Evolutionary conservation across 768 basidiomycete species (phyloP), one percentile per base, ranked within the genome.

Genomic region (Serendipita indica): DNA sequence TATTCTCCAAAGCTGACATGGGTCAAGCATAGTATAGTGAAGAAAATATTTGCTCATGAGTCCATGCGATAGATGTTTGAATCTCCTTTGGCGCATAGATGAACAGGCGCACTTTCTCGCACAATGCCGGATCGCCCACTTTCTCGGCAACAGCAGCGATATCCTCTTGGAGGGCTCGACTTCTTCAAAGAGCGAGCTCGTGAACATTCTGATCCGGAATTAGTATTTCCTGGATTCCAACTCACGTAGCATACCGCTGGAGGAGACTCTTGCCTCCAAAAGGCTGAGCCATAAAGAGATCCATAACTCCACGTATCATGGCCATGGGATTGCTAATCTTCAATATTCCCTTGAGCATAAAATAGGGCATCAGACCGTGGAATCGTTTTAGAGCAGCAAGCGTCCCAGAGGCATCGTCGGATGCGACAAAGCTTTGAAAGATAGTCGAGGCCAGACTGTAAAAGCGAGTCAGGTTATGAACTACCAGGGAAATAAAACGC

Each of bases 331-430:
- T 99, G 59, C 88, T 92, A 63, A 99, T 89, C 68, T 80, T 85
- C 61, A 99, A 72, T 12, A 90, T 85, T 5, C 89, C 79, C 69
- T 91, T 97, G 62, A 99, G 80, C 75, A 98, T 82, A 66, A 98
- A 89, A 69, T 99, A 99, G 3, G 96, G 96, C 89, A 98, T 96
- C 57, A 94, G 72, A 1, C 92, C 91, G 67, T 99, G 96, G 39
- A 96, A 79, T 49, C 93, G 79, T 73, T 97, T 98, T 61, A 99
- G 71, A 60, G 81, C 79, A 13, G 89, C 76, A 64, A 98, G 85
- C 3, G 84, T 85, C 64, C 94, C 88, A 3, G 91, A 92, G 3
- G 91, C 86, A 60, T 83, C 83, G 69, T 99, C 96, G 20, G 91
- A 80, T 0, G 96, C 96, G 30, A 96, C 81, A 65, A 91, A 93